Percentiles rank a stretch among this genome's conserved stretches.
Conservation (phyloP, 257 asterid genomes). For the Solanum rostratum region DNA sequence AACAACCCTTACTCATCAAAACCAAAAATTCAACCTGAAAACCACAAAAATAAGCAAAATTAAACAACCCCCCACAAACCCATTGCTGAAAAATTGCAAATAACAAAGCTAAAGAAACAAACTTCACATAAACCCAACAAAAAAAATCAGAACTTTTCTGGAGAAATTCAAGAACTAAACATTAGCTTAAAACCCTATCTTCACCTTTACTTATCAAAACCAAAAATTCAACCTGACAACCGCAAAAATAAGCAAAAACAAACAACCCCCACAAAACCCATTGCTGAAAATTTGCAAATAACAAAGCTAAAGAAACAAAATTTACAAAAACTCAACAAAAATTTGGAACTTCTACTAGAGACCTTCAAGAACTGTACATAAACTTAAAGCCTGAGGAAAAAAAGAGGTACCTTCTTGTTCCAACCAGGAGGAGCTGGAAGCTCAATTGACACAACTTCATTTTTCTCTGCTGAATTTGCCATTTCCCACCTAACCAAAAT, state of each 20-base stretch:
- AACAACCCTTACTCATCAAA: neutral
- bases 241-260: neutral
- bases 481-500: neutral
- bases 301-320: neutral
- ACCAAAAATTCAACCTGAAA: neutral
- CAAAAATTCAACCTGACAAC: neutral
- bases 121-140: neutral
- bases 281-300: neutral
- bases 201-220: neutral
- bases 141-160: neutral
- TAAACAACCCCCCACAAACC: neutral
- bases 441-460: neutral
- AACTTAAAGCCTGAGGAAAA: neutral
- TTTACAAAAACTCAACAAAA: neutral
- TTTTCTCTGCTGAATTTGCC: neutral
- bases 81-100: neutral
- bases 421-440: constrained; percentile 1
- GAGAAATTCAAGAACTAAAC: neutral
- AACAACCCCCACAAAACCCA: neutral
- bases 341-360: neutral
- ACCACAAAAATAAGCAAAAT: neutral
- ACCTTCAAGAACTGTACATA: neutral
- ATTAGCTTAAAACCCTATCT: neutral
- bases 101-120: neutral
- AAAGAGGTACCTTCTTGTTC: neutral